Evolutionary conservation across 2,329 filamentous ascomycete genomes (phyloP), one percentile per base, ranked within the genome.

Genomic region (Chrysoporthe austroafricana): DNA sequence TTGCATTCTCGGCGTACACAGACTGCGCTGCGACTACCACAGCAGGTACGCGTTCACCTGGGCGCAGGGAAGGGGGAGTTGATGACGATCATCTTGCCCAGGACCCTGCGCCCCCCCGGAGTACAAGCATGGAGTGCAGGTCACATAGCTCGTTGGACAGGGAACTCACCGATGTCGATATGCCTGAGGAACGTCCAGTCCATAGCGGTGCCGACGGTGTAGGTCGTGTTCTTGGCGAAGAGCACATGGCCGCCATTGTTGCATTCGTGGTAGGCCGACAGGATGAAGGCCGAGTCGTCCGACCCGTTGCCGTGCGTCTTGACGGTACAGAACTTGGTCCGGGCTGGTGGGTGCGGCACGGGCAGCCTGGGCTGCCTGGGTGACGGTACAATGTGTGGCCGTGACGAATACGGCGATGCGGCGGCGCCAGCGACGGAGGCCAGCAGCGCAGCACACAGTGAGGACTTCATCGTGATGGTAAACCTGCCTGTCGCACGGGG

Each of bases 141-240:
- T 39, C 34, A 39, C 26, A 48, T 66, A 36, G 48, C 8, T 36
- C 44, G 18, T 44, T 39, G 14, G 34, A 4, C 16, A 52, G 1
- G 6, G n/a, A 21, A 65, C 74, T 73, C 78, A 85, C 83, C 84
- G 36, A 90, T 78, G 75, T 91, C 88, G 50, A 91, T 81, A 71
- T 86, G 80, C 62, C 86, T 82, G 39, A 90, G 77, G 73, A 88
- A 89, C 0, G 86, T 89, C 76, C 90, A 76, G 73, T 91, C 85
- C 69, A 90, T 75, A 1, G 88, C 87, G 1, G 85, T 90, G 34
- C 86, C 87, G 69, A 91, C 84, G 9, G 82, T 86, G 73, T 90
- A 91, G 2, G 81, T 84, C 66, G 81, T 79, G 18, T 82, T 81
- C 44, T 80, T 78, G 3, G 83, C 80, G 65, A 90, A 86, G 11